phyloP scores from a whole-genome alignment of 495 filamentous ascomycete genomes.

The Hyaloscypha variabilis region DNA sequence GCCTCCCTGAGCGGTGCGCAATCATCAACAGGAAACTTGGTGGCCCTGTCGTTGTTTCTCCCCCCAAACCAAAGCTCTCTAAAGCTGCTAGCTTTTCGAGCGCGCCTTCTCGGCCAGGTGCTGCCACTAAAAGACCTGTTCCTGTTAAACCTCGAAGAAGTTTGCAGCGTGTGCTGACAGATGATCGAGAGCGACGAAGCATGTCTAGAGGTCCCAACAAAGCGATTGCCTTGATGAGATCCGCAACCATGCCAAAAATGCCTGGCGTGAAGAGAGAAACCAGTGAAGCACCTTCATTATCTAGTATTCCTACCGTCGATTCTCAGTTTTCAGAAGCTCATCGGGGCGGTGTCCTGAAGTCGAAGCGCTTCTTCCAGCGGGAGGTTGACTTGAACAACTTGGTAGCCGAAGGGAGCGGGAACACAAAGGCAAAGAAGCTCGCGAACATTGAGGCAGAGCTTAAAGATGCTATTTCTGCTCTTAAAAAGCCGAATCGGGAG shows the following conservation, averaged over 20 bases:
- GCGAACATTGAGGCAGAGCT: conserved; percentile 79
- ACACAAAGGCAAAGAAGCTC: conserved; percentile 72
- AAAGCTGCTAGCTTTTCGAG: conserved; percentile 39
- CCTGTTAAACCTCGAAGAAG: conserved; percentile 56
- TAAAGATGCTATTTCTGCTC: conserved; percentile 75
- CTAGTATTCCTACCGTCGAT: conserved; percentile 47
- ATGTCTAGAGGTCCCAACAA: conserved; percentile 53
- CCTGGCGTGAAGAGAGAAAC: conserved; percentile 64
- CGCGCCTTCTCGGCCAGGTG: conserved; percentile 50
- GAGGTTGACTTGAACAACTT: conserved; percentile 68
- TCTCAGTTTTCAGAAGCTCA: conserved; percentile 22
- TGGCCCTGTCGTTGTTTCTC: conserved; percentile 67
- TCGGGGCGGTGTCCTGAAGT: conserved; percentile 58
- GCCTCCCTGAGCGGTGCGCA: conserved; percentile 79
- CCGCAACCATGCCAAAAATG: conserved; percentile 63
- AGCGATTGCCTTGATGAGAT: conserved; percentile 64
- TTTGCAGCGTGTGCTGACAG: conserved; percentile 72
- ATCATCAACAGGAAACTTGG: conserved; percentile 85
- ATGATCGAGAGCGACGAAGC: conserved; percentile 48
- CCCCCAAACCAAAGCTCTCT: conserved; percentile 52
- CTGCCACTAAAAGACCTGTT: conserved; percentile 54
- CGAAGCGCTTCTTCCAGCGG: conserved; percentile 63
- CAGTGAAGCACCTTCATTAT: conserved; percentile 59
- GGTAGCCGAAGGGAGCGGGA: conserved; percentile 53
- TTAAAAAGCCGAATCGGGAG: conserved; percentile 86